Base-by-base conservation (phyloP, 2,329 filamentous ascomycete genomes). In the Penicillium griseofulvum region DNA sequence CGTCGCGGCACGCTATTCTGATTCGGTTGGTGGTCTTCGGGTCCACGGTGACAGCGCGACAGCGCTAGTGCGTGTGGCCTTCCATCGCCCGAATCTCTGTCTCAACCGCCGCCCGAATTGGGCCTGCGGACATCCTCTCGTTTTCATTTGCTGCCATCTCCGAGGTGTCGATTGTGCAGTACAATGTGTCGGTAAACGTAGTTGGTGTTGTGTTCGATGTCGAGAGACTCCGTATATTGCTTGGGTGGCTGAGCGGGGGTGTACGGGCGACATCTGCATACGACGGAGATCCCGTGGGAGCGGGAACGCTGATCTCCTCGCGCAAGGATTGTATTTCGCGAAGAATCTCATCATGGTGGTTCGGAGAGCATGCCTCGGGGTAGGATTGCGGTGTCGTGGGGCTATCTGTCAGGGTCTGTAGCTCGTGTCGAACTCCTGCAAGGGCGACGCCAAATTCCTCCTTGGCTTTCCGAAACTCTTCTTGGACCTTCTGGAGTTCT, bases 291-390 rank as follows among this genome's bases (percentile, higher is more conserved):
- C 63, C 43, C 56, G 44, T 48, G 33, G 11, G 7, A 9, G 36
- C 5, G 11, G 36, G 8, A 12, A n/a, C n/a, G n/a, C 36, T 38
- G 36, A 38, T 19, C 22, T 3, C n/a, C 9, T 8, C 52, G 26
- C 57, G 55, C 7, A 65, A 39, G 57, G 60, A 60, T 55, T 65
- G 48, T 39, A 63, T 63, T 45, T 65, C 60, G 49, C 57, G 57
- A 6, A 65, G 56, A 28, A 63, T 58, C 45, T 55, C 52, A 51
- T 65, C 55, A 44, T 64, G 54, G 50, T 36, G 26, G 19, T 56
- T 63, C 56, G 57, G 46, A 16, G 46, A 24, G 41, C 50, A 64
- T 56, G 47, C 2, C 44, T 64, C 57, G 37, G 53, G 31, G 17
- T 45, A 33, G 54, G 24, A 29, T 57, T 61, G 48, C 60, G 44